Conservation (phyloP, 2,329 filamentous ascomycete species). For the Cladosporium sp. region DNA sequence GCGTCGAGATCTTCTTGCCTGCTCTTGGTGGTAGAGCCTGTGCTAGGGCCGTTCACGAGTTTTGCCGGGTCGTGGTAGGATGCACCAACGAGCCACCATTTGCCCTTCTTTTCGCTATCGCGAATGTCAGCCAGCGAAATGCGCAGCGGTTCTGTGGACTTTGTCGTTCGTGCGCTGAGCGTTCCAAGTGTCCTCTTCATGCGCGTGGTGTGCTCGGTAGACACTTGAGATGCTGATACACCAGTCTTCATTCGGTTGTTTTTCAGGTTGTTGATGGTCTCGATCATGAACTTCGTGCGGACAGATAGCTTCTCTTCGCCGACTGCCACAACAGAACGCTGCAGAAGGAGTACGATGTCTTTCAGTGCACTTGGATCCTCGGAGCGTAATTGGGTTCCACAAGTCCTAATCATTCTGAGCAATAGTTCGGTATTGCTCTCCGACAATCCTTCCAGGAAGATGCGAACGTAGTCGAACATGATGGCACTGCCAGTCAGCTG, state of each 20-base stretch:
- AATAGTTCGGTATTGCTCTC: conserved; percentile 88
- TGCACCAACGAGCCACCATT: conserved; percentile 99
- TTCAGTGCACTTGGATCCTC: conserved; percentile 88
- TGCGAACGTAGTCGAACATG: conserved; percentile 85
- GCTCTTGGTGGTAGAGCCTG: conserved; percentile 13
- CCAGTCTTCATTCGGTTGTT: conserved; percentile 86
- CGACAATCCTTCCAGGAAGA: conserved; percentile 71
- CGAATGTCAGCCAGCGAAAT: conserved; percentile 80
- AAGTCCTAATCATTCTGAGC: conserved; percentile 76
- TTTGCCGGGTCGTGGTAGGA: conserved; percentile 64
- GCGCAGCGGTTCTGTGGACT: conserved; percentile 76
- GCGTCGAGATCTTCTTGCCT: conserved; percentile 28
- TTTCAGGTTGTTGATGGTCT: conserved; percentile 90
- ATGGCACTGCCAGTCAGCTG: conserved; percentile 80
- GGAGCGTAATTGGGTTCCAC: conserved; percentile 77
- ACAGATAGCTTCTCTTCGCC: conserved; percentile 74
- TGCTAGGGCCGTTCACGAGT: conserved; percentile 25
- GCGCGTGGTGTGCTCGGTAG: conserved; percentile 77
- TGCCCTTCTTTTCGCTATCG: conserved; percentile 80
- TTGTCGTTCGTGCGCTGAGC: conserved; percentile 67
- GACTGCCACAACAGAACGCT: conserved; percentile 66
- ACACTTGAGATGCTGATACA: conserved; percentile 67
- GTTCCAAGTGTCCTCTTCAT: conserved; percentile 88
- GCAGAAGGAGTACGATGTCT: conserved; percentile 79
- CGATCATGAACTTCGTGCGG: conserved; percentile 95